A percentile compares a stretch with the other conserved stretches of the same genome.
phyloP scores from a whole-genome alignment of 2,329 filamentous ascomycete genomes.

The Metarhizium humberi region DNA sequence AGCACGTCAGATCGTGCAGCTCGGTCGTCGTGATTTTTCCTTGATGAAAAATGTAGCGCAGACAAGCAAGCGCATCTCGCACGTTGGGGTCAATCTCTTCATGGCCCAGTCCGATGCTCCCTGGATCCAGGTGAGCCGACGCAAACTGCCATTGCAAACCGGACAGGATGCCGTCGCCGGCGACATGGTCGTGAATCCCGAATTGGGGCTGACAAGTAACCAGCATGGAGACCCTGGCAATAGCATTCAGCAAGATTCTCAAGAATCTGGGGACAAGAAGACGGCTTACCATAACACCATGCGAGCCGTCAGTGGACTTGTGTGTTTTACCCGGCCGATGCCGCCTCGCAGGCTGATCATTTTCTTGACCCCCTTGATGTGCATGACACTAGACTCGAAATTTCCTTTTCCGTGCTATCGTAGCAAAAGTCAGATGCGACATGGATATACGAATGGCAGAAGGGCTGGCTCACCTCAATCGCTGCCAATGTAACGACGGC shows the following conservation, averaged over 20 bases:
- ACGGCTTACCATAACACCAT: conserved; percentile 42
- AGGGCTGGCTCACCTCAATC: conserved; percentile 38
- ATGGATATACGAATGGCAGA: no score
- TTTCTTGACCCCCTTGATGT: conserved; percentile 39
- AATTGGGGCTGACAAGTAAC: conserved; percentile 45
- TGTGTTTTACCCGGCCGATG: conserved; percentile 35
- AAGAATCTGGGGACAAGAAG: background rate
- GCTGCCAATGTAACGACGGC: conserved; percentile 48
- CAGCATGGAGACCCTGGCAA: conserved; percentile 45
- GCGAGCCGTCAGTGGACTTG: conserved; percentile 42
- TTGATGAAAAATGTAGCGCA: conserved; percentile 32
- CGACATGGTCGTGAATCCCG: conserved; percentile 35
- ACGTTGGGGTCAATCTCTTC: conserved; percentile 25
- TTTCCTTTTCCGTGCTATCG: conserved; percentile 44
- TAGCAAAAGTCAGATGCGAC: background rate
- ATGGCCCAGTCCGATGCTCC: conserved; percentile 5
- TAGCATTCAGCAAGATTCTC: background rate
- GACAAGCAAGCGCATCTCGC: conserved; percentile 29
- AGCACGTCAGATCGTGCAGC: conserved; percentile 47
- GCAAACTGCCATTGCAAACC: conserved; percentile 38
- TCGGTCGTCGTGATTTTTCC: conserved; percentile 27
- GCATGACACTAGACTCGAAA: conserved; percentile 30
- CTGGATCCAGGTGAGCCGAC: background rate
- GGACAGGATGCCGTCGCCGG: conserved; percentile 33
- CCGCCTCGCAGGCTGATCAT: conserved; percentile 42